These are phyloP conservation scores for Bretziella fagacearum DNA, from an alignment of 2,329 filamentous ascomycete genomes.

Conservation along the genomic window DNA sequence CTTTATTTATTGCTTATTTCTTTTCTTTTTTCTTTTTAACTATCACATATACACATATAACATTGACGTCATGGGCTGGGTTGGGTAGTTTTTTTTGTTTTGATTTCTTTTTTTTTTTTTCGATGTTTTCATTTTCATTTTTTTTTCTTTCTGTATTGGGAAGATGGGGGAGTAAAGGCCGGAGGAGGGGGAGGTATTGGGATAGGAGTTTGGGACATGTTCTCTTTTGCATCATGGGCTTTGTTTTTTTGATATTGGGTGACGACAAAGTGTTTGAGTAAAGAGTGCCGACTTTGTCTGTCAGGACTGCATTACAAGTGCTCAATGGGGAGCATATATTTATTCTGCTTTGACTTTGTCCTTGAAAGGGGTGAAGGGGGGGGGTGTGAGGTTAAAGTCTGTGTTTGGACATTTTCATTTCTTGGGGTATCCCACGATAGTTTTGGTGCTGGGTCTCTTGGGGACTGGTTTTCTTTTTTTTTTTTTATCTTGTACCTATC, in stretches of 20 bases:
- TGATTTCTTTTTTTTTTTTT: slow-evolving; percentile 1
- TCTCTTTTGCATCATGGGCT: slow-evolving; percentile 5
- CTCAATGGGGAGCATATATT: slow-evolving; percentile 1
- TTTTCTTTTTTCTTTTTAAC: not conserved
- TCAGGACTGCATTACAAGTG: slow-evolving; percentile 4
- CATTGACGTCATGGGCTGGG: not conserved
- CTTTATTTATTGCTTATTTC: no score
- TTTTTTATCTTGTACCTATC: not conserved
- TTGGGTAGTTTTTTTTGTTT: slow-evolving; percentile 1
- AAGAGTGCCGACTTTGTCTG: slow-evolving; percentile 11
- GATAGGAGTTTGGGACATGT: slow-evolving; percentile 3
- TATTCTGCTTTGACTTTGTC: slow-evolving; percentile 1
- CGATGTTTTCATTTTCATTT: slow-evolving; percentile 1
- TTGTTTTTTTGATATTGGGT: slow-evolving; percentile 10
- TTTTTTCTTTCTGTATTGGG: not conserved
- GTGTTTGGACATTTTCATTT: not conserved
- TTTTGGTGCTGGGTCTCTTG: not conserved
- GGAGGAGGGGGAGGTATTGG: no score
- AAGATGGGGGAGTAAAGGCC: no score
- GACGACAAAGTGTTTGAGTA: slow-evolving; percentile 12
- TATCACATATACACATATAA: not conserved
- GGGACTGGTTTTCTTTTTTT: not conserved
- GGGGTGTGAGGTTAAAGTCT: no score
- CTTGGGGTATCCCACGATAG: no score
- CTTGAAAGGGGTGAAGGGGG: no score